Evolutionary conservation across 2,329 filamentous ascomycete species (phyloP), one percentile per base, ranked within the genome.

Genomic region (Colletotrichum chlorophyti): DNA sequence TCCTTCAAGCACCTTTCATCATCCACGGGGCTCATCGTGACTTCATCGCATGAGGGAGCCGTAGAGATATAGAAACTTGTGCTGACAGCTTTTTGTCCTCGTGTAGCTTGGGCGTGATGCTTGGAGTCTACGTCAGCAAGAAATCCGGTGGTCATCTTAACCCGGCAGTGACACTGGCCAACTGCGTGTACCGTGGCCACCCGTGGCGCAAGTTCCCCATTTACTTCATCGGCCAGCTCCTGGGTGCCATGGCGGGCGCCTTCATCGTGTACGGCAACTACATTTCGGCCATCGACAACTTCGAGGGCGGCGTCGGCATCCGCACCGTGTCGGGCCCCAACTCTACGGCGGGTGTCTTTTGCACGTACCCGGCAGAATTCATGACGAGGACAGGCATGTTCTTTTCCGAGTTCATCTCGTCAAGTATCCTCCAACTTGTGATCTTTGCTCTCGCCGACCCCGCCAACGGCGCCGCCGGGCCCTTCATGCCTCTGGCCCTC

Each of bases 391-490:
- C 85, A 0, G 84, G 82, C 43, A 85, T 89, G 73, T 89, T 91
- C 73, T 90, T 91, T 67, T 88, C 84, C 17, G 89, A 92, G 65
- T 88, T 91, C 63, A 78, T 91, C 46, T 85, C 87, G 14, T 87
- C 82, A 57, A 75, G 86, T 1, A 79, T 91, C 27, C 74, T 91
- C 21, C 88, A 90, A 82, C 89, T 91, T 66, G 78, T 86, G 60
- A 89, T 92, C 43, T 91, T 89, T 66, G 87, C 87, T 1, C 72
- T 91, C 46, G 86, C 88, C 53, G 86, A 88, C 61, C 75, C 75
- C 43, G 72, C 72, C 35, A 84, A 84, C 65, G 76, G 81, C 12
- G 85, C 84, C 4, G 84, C 85, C 2, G 84, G 84, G 0, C 76
- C 79, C 1, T 64, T 86, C 21, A 78, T 83, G 55, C 86, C 88